Conservation (phyloP, 371 early-diverging fungal genomes). For the Mucor sp. region DNA sequence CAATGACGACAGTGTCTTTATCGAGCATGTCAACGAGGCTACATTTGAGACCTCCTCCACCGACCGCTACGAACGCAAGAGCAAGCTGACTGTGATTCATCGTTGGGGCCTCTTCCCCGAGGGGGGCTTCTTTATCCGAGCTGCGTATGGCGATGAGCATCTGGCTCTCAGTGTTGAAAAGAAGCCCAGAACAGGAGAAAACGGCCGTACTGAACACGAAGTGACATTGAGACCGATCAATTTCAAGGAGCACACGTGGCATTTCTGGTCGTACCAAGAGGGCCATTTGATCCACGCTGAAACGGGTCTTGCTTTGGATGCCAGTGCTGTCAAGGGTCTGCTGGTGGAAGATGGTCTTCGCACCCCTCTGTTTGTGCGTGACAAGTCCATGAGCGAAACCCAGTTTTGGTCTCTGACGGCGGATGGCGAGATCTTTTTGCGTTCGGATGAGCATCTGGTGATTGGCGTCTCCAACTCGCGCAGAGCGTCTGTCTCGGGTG, state of each 20-base stretch:
- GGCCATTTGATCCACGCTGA: slow-evolving; percentile 57
- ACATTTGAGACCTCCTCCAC: slow-evolving; percentile 13
- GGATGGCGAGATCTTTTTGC: slow-evolving; percentile 42
- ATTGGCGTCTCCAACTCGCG: slow-evolving; percentile 33
- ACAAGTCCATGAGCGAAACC: slow-evolving; percentile 21
- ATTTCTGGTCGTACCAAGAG: slow-evolving; percentile 53
- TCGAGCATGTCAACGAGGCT: slow-evolving; percentile 25
- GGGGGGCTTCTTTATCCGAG: slow-evolving; percentile 42
- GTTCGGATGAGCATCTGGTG: slow-evolving; percentile 35
- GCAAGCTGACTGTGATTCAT: slow-evolving; percentile 34
- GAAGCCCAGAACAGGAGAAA: slow-evolving; percentile 12
- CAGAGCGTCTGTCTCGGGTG: slow-evolving; percentile 34
- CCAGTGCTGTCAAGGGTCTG: slow-evolving; percentile 31
- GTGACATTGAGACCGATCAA: slow-evolving; percentile 36
- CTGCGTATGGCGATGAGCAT: slow-evolving; percentile 29
- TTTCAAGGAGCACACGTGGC: slow-evolving; percentile 45
- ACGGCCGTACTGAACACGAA: slow-evolving; percentile 26
- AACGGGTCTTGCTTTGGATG: slow-evolving; percentile 55
- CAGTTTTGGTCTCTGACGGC: slow-evolving; percentile 46
- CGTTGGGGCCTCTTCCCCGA: slow-evolving; percentile 53
- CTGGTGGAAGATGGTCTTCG: slow-evolving; percentile 40
- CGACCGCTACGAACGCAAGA: slow-evolving; percentile 31
- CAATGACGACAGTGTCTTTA: slow-evolving; percentile 10
- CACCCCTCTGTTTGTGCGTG: slow-evolving; percentile 33
- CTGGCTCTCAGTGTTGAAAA: slow-evolving; percentile 44